Conservation (phyloP, 345 rosid genomes). For the Euphorbia lathyris region DNA sequence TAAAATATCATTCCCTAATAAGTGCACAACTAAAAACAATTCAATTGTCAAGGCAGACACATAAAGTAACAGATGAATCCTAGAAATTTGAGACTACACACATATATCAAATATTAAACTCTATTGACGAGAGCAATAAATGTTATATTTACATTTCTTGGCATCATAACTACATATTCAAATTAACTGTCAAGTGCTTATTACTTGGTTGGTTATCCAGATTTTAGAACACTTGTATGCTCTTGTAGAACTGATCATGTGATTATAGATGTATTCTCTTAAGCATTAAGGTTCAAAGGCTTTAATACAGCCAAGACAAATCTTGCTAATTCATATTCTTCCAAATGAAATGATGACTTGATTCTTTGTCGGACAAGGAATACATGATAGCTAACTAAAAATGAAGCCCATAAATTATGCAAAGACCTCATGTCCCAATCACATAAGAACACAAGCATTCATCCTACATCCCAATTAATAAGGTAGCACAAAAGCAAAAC, state of each 20-base stretch:
- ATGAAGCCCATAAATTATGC: not conserved
- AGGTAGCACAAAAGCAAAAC: not conserved
- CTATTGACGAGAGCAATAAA: not conserved
- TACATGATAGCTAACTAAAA: not conserved
- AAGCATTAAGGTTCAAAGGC: not conserved
- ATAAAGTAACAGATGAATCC: too few relatives aligned
- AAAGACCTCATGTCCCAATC: not conserved
- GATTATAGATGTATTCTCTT: not conserved
- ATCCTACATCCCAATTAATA: not conserved
- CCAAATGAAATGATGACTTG: not conserved
- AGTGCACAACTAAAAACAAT: constrained; percentile 6
- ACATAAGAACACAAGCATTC: too few relatives aligned
- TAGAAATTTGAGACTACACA: too few relatives aligned
- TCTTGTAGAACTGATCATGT: not conserved
- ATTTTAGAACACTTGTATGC: not conserved
- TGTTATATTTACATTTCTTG: not conserved
- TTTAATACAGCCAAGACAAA: not conserved
- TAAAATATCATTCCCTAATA: constrained; percentile 12
- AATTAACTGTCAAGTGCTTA: not conserved
- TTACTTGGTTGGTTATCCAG: not conserved
- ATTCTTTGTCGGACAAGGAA: too few relatives aligned
- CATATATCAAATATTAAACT: not conserved
- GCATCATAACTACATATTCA: not conserved
- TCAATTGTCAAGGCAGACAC: not conserved
- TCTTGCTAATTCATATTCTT: too few relatives aligned